Conservation (phyloP, 768 basidiomycete genomes). For the Dacryopinax spathularia region DNA sequence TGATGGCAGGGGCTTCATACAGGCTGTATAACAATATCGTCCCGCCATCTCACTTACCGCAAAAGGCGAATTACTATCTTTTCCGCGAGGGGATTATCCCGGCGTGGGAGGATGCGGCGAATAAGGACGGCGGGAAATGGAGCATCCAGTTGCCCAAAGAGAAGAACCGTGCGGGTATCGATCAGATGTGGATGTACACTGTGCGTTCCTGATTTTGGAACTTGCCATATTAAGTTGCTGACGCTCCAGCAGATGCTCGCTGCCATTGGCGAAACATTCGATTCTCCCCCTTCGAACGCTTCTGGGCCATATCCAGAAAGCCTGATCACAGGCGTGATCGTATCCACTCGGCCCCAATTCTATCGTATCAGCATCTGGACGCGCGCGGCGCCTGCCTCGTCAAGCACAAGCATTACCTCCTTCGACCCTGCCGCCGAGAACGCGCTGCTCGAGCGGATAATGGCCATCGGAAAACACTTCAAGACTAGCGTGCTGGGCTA, state of each 20-base stretch:
- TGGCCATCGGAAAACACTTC: slow-evolving; percentile 77
- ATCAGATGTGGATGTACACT: slow-evolving; percentile 97
- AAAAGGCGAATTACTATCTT: slow-evolving; percentile 98
- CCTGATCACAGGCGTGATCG: slow-evolving; percentile 76
- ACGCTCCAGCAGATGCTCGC: slow-evolving; percentile 71
- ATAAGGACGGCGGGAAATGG: slow-evolving; percentile 98
- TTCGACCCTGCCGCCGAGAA: slow-evolving; percentile 17
- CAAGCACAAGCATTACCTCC: slow-evolving; percentile 11
- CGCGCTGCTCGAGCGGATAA: slow-evolving; percentile 61
- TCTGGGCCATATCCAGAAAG: slow-evolving; percentile 46
- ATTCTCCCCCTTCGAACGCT: slow-evolving; percentile 52
- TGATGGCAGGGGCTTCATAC: slow-evolving; percentile 9
- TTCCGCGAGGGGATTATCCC: slow-evolving; percentile 99
- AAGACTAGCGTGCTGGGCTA: slow-evolving; percentile 83
- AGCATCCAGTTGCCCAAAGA: slow-evolving; percentile 93
- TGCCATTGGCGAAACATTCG: slow-evolving; percentile 97
- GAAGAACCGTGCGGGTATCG: slow-evolving; percentile 70
- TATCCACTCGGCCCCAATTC: slow-evolving; percentile 86
- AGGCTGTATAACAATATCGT: slow-evolving; percentile 96
- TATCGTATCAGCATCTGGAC: slow-evolving; percentile 99
- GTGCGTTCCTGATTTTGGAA: slow-evolving; percentile 31
- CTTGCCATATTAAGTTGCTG: not conserved
- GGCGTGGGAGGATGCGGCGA: slow-evolving; percentile 94
- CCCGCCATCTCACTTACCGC: slow-evolving; percentile 79
- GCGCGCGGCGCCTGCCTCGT: slow-evolving; percentile 48